Conservation (phyloP, 371 early-diverging fungal species). For the Syncephalis fuscata region DNA sequence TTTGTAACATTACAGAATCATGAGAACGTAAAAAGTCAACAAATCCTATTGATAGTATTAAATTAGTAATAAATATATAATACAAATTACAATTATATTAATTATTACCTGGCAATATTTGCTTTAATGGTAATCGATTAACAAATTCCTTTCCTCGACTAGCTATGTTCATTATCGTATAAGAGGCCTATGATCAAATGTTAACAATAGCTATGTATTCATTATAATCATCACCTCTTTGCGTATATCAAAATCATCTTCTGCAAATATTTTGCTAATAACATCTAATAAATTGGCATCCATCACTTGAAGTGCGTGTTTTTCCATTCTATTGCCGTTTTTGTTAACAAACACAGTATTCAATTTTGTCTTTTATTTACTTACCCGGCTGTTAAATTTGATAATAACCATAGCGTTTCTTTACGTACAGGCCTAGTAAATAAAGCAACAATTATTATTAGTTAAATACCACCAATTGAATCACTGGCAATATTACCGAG, state of each 20-base stretch:
- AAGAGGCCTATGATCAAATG: slow-evolving; percentile 22
- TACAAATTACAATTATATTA: too few species aligned
- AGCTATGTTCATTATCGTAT: slow-evolving; percentile 28
- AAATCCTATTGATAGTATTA: slow-evolving; percentile 6
- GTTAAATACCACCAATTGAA: background rate
- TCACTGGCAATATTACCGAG: background rate
- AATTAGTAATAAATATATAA: too few species aligned
- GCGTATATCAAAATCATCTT: slow-evolving; percentile 39
- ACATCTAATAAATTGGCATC: slow-evolving; percentile 28
- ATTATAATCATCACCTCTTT: slow-evolving; percentile 24
- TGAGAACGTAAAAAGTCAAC: slow-evolving; percentile 29
- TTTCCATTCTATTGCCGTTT: slow-evolving; percentile 7
- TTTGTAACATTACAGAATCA: slow-evolving; percentile 20
- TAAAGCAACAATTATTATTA: slow-evolving; percentile 2
- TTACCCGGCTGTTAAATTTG: slow-evolving; percentile 49
- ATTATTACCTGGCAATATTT: slow-evolving; percentile 28
- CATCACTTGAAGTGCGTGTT: slow-evolving; percentile 26
- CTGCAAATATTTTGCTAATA: slow-evolving; percentile 27
- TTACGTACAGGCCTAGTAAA: slow-evolving; percentile 40
- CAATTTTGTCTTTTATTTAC: too few species aligned
- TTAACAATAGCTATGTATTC: background rate
- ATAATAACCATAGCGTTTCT: slow-evolving; percentile 55
- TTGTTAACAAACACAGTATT: too few species aligned
- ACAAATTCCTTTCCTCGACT: slow-evolving; percentile 26
- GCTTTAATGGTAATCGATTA: slow-evolving; percentile 20